These are phyloP conservation scores for Solanum piurae DNA, from an alignment of 257 asterid genomes.

Conservation along the genomic window DNA sequence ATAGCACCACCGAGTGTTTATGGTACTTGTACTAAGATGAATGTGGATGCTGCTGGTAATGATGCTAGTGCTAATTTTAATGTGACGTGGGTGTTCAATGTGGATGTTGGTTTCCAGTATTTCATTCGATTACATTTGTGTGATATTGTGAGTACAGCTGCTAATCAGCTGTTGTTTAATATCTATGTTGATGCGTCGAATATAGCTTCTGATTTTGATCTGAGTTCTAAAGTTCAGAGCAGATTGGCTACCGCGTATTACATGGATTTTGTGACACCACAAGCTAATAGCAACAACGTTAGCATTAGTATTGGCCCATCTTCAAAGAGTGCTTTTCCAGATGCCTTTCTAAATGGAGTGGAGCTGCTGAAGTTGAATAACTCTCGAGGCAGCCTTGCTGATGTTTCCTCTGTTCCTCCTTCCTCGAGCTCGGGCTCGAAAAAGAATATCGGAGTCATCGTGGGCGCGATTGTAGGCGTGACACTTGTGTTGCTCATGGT, in stretches of 20 bases:
- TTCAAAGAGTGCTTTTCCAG: not conserved
- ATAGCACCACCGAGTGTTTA: slow-evolving; percentile 48
- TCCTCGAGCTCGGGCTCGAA: not conserved
- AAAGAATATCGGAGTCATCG: not conserved
- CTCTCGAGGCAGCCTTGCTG: not conserved
- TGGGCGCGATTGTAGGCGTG: not conserved
- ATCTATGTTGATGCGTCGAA: not conserved
- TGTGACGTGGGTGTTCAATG: not conserved
- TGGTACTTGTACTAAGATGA: slow-evolving; percentile 43
- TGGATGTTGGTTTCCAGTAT: not conserved
- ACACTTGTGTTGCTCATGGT: not conserved
- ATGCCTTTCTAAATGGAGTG: not conserved
- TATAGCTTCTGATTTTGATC: not conserved
- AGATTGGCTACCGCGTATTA: not conserved
- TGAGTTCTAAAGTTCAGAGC: not conserved
- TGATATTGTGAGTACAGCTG: not conserved
- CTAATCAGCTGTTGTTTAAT: not conserved
- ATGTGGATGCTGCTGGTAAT: slow-evolving; percentile 22
- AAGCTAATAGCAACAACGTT: not conserved
- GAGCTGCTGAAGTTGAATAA: slow-evolving; percentile 1
- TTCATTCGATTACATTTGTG: slow-evolving; percentile 1
- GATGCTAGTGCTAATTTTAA: not conserved
- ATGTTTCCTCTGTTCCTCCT: not conserved
- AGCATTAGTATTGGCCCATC: not conserved
- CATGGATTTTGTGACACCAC: not conserved